phyloP scores from a whole-genome alignment of 169 alveolate genomes.

The Neospora caninum region DNA sequence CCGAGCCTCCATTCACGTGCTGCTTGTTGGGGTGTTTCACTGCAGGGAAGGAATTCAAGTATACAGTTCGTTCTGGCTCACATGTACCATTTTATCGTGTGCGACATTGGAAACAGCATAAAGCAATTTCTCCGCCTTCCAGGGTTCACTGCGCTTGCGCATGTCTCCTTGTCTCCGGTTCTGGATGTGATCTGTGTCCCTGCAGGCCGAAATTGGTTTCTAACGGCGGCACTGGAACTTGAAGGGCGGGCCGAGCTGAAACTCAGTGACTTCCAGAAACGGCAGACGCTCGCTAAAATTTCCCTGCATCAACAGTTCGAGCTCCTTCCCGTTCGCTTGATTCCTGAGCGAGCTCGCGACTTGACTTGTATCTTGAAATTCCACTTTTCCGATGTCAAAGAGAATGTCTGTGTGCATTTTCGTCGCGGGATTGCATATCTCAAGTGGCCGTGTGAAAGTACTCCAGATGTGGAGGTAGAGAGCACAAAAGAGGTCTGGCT shows the following conservation, averaged over 20 bases:
- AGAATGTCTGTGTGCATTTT: conserved; percentile 40
- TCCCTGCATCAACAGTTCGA: conserved; percentile 39
- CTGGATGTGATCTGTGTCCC: not conserved
- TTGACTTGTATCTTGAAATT: not conserved
- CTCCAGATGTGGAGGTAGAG: conserved; percentile 31
- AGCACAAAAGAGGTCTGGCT: conserved; percentile 30
- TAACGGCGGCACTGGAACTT: conserved; percentile 50
- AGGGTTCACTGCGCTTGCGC: no score
- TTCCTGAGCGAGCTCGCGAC: conserved; percentile 42
- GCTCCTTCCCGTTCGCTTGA: conserved; percentile 35
- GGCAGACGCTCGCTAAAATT: conserved; percentile 35
- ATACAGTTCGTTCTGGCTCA: no score
- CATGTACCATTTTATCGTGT: no score
- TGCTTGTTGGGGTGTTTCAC: not conserved
- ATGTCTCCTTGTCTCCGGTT: no score
- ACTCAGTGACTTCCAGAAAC: conserved; percentile 43
- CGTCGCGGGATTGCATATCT: conserved; percentile 39
- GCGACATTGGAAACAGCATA: no score
- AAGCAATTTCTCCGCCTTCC: no score
- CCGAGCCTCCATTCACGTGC: not conserved
- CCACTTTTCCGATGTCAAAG: not conserved
- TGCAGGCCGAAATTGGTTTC: conserved; percentile 56
- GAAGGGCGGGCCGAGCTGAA: conserved; percentile 39
- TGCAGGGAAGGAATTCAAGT: no score
- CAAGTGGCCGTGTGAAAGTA: conserved; percentile 12